Evolutionary conservation across 805 yeast genomes (phyloP).

Genomic region (Saccharomycopsis microspora): DNA sequence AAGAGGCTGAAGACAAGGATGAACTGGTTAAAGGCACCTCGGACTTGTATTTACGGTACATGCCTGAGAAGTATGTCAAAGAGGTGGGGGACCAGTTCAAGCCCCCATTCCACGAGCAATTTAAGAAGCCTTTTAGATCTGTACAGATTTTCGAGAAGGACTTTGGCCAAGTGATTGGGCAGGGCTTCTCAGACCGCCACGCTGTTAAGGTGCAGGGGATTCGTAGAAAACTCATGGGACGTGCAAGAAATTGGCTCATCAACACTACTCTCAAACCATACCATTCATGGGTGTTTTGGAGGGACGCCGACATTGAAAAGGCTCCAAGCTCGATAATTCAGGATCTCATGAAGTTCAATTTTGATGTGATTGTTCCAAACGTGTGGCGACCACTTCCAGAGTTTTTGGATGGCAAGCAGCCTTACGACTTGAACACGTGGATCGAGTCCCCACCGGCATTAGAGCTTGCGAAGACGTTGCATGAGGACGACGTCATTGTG

Average conservation of each 20-base stretch:
- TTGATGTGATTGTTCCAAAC: constrained; percentile 71
- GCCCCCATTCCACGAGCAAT: constrained; percentile 55
- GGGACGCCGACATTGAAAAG: constrained; percentile 80
- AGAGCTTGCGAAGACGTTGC: constrained; percentile 48
- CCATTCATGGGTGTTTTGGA: constrained; percentile 88
- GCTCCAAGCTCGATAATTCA: constrained; percentile 69
- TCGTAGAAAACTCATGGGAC: constrained; percentile 74
- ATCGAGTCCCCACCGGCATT: constrained; percentile 74
- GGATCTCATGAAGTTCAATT: constrained; percentile 56
- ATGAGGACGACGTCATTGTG: constrained; percentile 77
- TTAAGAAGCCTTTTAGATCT: constrained; percentile 44
- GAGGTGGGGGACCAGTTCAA: constrained; percentile 46
- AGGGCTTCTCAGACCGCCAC: constrained; percentile 74
- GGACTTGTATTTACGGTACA: constrained; percentile 56
- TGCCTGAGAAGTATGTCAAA: constrained; percentile 54
- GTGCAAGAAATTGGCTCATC: constrained; percentile 78
- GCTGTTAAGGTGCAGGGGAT: constrained; percentile 81
- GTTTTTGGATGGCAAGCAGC: constrained; percentile 83
- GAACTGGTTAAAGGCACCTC: constrained; percentile 37
- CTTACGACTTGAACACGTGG: constrained; percentile 96
- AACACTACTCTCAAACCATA: constrained; percentile 66
- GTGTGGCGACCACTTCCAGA: constrained; percentile 97
- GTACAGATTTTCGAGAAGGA: constrained; percentile 62
- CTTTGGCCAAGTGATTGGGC: constrained; percentile 78
- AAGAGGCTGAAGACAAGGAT: constrained; percentile 24